Base-by-base conservation (phyloP, 257 asterid species). In the Dorcoceras hygrometricum region DNA sequence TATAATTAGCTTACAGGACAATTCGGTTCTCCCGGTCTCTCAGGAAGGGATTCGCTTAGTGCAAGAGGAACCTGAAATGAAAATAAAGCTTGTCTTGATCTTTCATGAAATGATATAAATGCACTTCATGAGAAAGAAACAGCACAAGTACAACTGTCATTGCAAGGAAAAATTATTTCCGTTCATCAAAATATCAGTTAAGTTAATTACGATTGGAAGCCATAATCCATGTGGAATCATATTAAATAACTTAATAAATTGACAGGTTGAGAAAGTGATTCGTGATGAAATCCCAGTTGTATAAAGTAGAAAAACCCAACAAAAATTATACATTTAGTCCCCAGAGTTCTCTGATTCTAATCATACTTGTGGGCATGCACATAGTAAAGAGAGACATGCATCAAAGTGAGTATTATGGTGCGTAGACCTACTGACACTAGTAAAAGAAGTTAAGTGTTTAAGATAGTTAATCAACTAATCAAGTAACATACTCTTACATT, bases 21-120 rank as follows among this genome's bases (percentile, higher is more conserved):
- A 80, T 94, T 95, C 23, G 96, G 89, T 81, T 81, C 89, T 67
- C 91, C 92, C 32, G 91, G 90, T 81, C 97, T 82, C 77, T 88
- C 95, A 26, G 99, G 99, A 74, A 86, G 95, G 78, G 80, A 26
- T 72, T 93, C 97, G 59, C 78, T 80, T 26, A 83, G 76, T 62
- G 69, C 79, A 54, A 79, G 77, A 6, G 87, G 96, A 59, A 94
- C 96, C 99, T 94, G 75, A 77, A 82, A 71, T 55, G 19, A 78
- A 32, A 70, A 76, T 62, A 55, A 57, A 73, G 57, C 25, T 74
- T 73, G 53, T 66, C 24, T 55, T 58, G 56, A 57, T 28, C 56
- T 46, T 53, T 48, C 61, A 51, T 23, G 59, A 31, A 29, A 57
- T 14, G 26, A 68, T 34, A 70, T 34, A 51, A 59, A 48, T 57